phyloP scores from a whole-genome alignment of 2,329 filamentous ascomycete species.

The Xylaria sp. region DNA sequence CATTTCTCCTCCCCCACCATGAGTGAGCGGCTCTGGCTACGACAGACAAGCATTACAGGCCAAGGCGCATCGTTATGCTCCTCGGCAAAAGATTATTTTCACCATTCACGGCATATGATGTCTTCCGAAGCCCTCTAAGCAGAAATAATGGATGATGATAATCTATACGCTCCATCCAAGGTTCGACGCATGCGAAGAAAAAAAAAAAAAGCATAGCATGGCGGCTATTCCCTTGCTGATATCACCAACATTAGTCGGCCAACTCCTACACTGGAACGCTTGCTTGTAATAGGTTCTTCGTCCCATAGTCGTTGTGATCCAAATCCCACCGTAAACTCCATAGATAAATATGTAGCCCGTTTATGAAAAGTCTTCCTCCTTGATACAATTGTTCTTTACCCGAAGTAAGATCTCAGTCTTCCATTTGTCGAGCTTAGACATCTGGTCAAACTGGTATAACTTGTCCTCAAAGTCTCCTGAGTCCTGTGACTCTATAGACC shows the following conservation, averaged over 20 bases:
- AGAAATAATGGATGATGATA: not conserved
- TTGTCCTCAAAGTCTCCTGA: slow-evolving; percentile 86
- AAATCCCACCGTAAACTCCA: slow-evolving; percentile 22
- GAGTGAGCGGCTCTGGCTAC: too few species aligned
- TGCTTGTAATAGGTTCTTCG: slow-evolving; percentile 17
- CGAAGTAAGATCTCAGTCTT: slow-evolving; percentile 85
- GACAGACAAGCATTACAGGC: too few species aligned
- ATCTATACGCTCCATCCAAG: not conserved
- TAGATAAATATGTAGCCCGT: slow-evolving; percentile 17
- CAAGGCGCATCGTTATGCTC: too few species aligned
- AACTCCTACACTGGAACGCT: slow-evolving; percentile 20
- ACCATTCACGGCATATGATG: not conserved
- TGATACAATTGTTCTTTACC: slow-evolving; percentile 84
- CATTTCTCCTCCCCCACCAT: slow-evolving; percentile 32
- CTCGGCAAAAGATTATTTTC: too few species aligned
- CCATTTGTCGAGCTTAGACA: slow-evolving; percentile 91
- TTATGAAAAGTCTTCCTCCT: slow-evolving; percentile 51
- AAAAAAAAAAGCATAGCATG: too few species aligned
- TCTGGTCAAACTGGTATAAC: slow-evolving; percentile 86
- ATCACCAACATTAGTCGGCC: slow-evolving; percentile 11
- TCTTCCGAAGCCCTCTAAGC: not conserved
- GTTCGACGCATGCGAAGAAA: not conserved
- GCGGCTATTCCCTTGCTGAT: slow-evolving; percentile 1
- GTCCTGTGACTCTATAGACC: slow-evolving; percentile 77
- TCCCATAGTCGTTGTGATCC: slow-evolving; percentile 13